phyloP scores from a whole-genome alignment of 768 basidiomycete genomes.

The Mycena amicta region DNA sequence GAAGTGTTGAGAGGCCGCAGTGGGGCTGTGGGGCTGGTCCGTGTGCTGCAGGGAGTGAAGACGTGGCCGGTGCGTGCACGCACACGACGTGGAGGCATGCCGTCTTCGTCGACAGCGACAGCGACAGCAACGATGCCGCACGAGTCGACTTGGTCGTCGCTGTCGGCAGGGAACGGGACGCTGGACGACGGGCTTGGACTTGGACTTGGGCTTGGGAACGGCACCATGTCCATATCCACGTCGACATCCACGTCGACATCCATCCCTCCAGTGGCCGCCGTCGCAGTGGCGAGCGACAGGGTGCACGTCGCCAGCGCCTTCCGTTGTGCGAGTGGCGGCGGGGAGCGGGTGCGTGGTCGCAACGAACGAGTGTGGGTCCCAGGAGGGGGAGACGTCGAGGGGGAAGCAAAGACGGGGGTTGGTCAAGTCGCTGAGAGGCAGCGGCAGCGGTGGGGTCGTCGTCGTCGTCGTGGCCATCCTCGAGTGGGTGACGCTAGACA shows the following conservation, averaged over 20 bases:
- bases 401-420: too few relatives aligned
- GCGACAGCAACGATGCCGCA: neutral
- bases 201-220: neutral
- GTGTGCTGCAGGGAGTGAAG: neutral
- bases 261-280: neutral
- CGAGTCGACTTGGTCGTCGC: neutral
- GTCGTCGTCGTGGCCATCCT: too few relatives aligned
- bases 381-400: too few relatives aligned
- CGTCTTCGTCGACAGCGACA: neutral
- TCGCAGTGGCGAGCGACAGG: neutral
- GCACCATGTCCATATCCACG: neutral
- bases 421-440: too few relatives aligned
- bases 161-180: slow-evolving; percentile 1
- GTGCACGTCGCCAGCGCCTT: neutral
- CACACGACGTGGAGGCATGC: neutral
- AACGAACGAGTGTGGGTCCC: neutral
- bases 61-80: neutral
- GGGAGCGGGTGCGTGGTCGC: neutral
- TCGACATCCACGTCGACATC: neutral
- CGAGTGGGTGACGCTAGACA: too few relatives aligned
- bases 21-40: neutral
- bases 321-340: neutral
- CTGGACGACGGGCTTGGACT: too few relatives aligned
- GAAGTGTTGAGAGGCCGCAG: too few relatives aligned
- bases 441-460: too few relatives aligned